Conservation (phyloP, 352 stramenopile species). For the Peronospora tabacina region DNA sequence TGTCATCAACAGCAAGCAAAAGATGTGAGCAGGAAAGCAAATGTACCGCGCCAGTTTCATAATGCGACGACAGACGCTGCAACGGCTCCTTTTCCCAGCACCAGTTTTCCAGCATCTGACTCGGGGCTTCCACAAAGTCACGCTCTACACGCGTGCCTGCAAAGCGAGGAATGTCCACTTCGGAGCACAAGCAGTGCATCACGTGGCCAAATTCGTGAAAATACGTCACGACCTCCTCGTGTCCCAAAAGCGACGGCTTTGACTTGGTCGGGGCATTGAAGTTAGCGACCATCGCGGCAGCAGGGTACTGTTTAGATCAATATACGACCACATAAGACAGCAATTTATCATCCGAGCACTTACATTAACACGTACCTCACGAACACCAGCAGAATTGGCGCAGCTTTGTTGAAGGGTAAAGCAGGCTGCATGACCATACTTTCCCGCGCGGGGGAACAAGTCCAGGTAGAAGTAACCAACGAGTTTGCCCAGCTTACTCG, state of each 20-base stretch:
- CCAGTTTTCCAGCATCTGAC: constrained; percentile 90
- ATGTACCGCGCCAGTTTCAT: constrained; percentile 53
- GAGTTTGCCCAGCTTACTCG: constrained; percentile 39
- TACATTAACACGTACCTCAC: constrained; percentile 26
- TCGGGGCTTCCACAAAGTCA: constrained; percentile 88
- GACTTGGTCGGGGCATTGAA: constrained; percentile 75
- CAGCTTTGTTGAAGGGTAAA: constrained; percentile 83
- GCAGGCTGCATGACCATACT: constrained; percentile 86
- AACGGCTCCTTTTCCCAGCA: constrained; percentile 84
- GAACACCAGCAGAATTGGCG: constrained; percentile 47
- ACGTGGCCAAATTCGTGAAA: constrained; percentile 89
- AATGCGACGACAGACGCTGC: constrained; percentile 81
- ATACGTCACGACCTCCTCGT: constrained; percentile 85
- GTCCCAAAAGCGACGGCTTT: constrained; percentile 69
- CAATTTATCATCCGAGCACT: neutral
- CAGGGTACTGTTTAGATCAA: constrained; percentile 36
- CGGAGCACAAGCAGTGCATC: constrained; percentile 86
- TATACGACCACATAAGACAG: constrained; percentile 9
- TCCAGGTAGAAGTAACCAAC: constrained; percentile 87
- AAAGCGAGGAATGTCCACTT: constrained; percentile 70
- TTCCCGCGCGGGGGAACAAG: constrained; percentile 77
- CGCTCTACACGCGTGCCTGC: constrained; percentile 71
- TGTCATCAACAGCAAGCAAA: neutral
- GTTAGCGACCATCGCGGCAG: constrained; percentile 88
- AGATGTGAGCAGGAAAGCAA: neutral